A percentile compares a stretch with the other conserved stretches of the same genome.
These are phyloP conservation scores for Aureobasidium subglaciale DNA, from an alignment of 2,329 filamentous ascomycete genomes.

Conservation along the genomic window DNA sequence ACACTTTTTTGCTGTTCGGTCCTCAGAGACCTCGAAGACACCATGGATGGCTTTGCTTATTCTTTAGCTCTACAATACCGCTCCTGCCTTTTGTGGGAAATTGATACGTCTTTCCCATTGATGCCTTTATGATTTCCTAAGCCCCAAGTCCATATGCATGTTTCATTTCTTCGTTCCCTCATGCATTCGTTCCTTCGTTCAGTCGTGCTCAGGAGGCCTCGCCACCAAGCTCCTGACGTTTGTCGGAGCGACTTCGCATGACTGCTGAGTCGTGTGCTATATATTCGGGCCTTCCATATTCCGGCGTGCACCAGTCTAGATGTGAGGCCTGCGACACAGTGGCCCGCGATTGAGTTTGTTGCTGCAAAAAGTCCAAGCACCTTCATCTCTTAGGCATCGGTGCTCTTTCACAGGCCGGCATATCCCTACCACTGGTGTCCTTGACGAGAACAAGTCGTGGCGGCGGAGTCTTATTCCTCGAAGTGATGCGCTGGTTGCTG, in stretches of 20 bases:
- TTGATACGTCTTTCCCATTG: neutral
- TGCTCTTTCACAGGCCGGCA: conserved; percentile 40
- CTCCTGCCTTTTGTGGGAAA: neutral
- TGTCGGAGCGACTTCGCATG: too few species aligned
- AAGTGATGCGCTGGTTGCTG: conserved; percentile 21
- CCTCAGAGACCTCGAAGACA: too few species aligned
- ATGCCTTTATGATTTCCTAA: neutral
- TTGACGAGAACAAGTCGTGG: conserved; percentile 27
- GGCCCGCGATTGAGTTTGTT: neutral
- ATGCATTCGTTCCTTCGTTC: neutral
- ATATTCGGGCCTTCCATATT: neutral
- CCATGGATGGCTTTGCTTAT: too few species aligned
- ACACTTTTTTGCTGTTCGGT: neutral
- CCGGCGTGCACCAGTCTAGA: neutral
- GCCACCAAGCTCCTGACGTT: too few species aligned
- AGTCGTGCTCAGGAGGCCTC: neutral
- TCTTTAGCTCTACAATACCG: neutral
- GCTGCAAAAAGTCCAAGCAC: neutral
- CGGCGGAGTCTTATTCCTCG: conserved; percentile 22
- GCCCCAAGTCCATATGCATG: neutral
- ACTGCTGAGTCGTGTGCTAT: neutral
- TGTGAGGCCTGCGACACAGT: neutral
- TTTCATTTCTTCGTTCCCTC: neutral
- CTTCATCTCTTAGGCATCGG: conserved; percentile 30
- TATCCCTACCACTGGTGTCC: conserved; percentile 35